Percentiles rank a stretch among this genome's conserved stretches.
Conservation (phyloP, 495 filamentous ascomycete genomes). For the Rhizodiscina lignyota region DNA sequence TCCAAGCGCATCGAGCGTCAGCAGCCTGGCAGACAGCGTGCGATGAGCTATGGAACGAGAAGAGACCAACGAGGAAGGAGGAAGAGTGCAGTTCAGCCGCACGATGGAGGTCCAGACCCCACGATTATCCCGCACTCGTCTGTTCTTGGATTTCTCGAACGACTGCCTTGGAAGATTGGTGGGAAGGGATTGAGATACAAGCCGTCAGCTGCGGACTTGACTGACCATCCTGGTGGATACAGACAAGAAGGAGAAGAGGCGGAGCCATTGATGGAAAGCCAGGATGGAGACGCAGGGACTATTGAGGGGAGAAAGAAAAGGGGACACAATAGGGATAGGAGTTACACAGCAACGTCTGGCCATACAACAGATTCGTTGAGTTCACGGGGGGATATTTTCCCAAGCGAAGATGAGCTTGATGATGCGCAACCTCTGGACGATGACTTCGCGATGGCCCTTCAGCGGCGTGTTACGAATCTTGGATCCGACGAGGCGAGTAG, state of each 20-base stretch:
- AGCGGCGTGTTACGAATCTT: conserved; percentile 37
- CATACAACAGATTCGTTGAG: conserved; percentile 77
- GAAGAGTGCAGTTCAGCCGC: conserved; percentile 45
- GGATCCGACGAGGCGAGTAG: conserved; percentile 55
- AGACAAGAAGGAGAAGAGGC: conserved; percentile 35
- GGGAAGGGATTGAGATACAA: conserved; percentile 68
- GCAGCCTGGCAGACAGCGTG: conserved; percentile 58
- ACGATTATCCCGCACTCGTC: conserved; percentile 82
- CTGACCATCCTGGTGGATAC: conserved; percentile 58
- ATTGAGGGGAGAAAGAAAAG: conserved; percentile 5
- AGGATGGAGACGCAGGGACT: conserved; percentile 28
- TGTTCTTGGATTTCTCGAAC: conserved; percentile 67
- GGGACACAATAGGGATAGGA: conserved; percentile 46
- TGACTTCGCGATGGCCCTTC: conserved; percentile 72
- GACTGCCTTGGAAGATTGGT: conserved; percentile 74
- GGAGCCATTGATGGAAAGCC: conserved; percentile 55
- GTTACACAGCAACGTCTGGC: conserved; percentile 64
- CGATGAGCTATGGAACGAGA: conserved; percentile 79
- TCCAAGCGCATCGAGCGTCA: no score
- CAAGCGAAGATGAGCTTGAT: conserved; percentile 67
- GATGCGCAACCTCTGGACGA: conserved; percentile 88
- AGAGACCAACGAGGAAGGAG: conserved; percentile 29
- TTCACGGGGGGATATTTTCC: conserved; percentile 86
- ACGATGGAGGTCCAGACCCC: conserved; percentile 52
- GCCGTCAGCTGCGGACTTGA: conserved; percentile 78